Conservation (phyloP, 306 rosid species). For the Lithocarpus polystachyus region DNA sequence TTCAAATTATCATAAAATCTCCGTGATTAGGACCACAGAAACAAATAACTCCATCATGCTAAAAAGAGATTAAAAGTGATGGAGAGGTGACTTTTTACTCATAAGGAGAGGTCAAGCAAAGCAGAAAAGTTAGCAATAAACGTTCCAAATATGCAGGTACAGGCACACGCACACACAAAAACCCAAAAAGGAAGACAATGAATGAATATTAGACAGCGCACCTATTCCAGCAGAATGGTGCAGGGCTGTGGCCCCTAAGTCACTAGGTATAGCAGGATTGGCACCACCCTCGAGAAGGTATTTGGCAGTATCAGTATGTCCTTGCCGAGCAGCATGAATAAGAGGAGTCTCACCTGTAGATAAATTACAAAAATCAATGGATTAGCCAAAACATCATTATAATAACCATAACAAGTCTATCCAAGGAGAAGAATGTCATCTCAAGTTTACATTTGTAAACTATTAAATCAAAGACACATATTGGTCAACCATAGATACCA, state of each 20-base stretch:
- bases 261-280: slow-evolving; percentile 61
- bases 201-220: neutral
- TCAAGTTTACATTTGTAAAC: neutral
- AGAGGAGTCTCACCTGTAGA: slow-evolving; percentile 77
- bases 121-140: neutral
- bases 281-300: slow-evolving; percentile 69
- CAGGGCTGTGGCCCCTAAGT: slow-evolving; percentile 79
- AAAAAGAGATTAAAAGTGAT: neutral
- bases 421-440: neutral
- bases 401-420: neutral
- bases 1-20: neutral
- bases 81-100: neutral
- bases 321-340: slow-evolving; percentile 88
- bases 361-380: neutral
- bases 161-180: neutral
- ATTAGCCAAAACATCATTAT: neutral
- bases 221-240: slow-evolving; percentile 95
- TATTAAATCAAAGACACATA: neutral
- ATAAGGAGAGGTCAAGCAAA: neutral
- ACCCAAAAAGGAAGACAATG: neutral
- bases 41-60: neutral
- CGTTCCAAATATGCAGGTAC: too few relatives aligned
- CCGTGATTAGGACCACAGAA: neutral
- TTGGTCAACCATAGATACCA: neutral
- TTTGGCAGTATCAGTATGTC: slow-evolving; percentile 70